Conservation (phyloP, 345 rosid genomes). For the Bruguiera sexangula region DNA sequence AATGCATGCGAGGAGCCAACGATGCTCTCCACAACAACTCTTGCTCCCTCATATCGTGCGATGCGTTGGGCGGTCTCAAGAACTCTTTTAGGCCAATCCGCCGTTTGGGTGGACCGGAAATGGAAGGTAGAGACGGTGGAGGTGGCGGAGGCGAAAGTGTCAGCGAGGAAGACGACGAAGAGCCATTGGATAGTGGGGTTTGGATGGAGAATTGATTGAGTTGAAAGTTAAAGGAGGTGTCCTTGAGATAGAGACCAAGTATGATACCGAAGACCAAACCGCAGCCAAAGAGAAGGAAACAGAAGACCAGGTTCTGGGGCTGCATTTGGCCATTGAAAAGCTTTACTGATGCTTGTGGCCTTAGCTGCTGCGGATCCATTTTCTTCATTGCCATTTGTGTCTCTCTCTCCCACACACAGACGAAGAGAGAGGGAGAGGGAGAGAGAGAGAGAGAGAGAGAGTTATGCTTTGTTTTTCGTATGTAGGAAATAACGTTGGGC, state of each 20-base stretch:
- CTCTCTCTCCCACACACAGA: no score
- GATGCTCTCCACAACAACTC: conserved; percentile 29
- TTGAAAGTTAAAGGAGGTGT: conserved; percentile 36
- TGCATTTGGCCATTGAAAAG: conserved; percentile 27
- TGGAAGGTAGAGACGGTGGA: neutral
- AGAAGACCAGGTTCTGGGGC: conserved; percentile 38
- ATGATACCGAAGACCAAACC: conserved; percentile 58
- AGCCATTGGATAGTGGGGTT: neutral
- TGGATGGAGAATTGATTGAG: conserved; percentile 21
- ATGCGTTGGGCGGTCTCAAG: conserved; percentile 2
- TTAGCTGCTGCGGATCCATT: neutral
- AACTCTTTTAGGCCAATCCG: conserved; percentile 5
- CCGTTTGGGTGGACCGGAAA: neutral
- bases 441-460: neutral
- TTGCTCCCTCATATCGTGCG: conserved; percentile 19
- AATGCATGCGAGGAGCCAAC: conserved; percentile 10
- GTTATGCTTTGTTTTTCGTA: neutral
- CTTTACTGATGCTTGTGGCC: neutral
- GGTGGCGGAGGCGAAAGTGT: neutral
- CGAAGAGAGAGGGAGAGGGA: neutral
- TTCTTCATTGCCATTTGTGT: conserved; percentile 3
- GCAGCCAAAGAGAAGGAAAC: conserved; percentile 43
- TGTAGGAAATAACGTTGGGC: conserved; percentile 2
- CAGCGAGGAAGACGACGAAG: neutral
- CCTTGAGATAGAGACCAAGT: conserved; percentile 43